These are phyloP conservation scores for Chaetomium cochliodes DNA, from an alignment of 495 filamentous ascomycete species.

Conservation along the genomic window DNA sequence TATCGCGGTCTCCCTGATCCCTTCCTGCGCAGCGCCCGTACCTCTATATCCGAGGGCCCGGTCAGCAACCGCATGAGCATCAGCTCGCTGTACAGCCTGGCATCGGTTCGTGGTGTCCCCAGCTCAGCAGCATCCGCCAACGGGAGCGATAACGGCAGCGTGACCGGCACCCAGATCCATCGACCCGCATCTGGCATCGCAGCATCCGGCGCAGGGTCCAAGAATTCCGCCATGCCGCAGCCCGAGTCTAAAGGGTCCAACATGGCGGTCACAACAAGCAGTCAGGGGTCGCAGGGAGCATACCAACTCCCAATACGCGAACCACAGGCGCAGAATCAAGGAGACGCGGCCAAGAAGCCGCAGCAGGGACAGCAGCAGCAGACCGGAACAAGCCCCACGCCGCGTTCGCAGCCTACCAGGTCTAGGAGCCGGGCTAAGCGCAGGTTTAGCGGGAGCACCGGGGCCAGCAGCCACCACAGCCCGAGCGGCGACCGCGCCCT, in stretches of 20 bases:
- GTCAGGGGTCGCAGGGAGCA: conserved; percentile 38
- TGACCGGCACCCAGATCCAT: conserved; percentile 24
- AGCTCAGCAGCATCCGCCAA: conserved; percentile 45
- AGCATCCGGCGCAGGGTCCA: conserved; percentile 33
- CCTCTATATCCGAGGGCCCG: conserved; percentile 39
- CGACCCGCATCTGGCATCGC: conserved; percentile 42
- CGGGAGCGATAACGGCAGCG: conserved; percentile 44
- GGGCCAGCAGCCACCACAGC: conserved; percentile 65
- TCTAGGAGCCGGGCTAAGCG: conserved; percentile 73
- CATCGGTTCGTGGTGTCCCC: conserved; percentile 52
- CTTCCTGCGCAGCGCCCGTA: conserved; percentile 43
- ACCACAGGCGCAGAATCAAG: conserved; percentile 29
- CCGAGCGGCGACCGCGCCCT: conserved; percentile 55
- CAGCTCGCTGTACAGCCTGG: conserved; percentile 63
- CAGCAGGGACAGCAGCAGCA: conserved; percentile 18
- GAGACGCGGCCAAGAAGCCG: conserved; percentile 37
- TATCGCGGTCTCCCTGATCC: conserved; percentile 47
- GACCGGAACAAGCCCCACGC: conserved; percentile 16
- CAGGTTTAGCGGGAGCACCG: conserved; percentile 74
- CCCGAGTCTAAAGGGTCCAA: conserved; percentile 54
- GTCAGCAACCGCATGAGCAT: conserved; percentile 63
- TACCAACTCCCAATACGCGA: conserved; percentile 49
- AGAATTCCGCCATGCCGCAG: conserved; percentile 38
- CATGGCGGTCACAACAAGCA: conserved; percentile 55
- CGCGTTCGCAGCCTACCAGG: conserved; percentile 50